phyloP scores from a whole-genome alignment of 495 filamentous ascomycete species.

The Aspergillus funiculosus region DNA sequence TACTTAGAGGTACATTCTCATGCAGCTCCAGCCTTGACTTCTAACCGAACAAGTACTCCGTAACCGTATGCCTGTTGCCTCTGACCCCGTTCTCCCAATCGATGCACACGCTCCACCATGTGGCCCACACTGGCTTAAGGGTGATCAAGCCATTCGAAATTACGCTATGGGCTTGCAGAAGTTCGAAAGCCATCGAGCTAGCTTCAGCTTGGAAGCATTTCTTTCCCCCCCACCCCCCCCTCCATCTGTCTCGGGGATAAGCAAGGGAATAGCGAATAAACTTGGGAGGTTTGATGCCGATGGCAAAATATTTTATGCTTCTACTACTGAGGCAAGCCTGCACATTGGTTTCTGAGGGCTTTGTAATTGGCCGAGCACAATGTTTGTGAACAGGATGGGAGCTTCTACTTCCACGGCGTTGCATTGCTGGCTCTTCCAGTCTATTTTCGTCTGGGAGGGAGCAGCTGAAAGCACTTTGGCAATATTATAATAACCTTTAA shows the following conservation, averaged over 20 bases:
- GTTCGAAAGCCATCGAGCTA: constrained; percentile 1
- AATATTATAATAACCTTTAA: constrained; percentile 14
- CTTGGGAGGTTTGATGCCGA: neutral
- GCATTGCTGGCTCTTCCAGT: constrained; percentile 10
- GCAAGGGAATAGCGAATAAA: constrained; percentile 11
- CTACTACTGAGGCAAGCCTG: neutral
- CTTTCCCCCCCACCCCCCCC: neutral
- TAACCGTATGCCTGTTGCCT: too few species aligned
- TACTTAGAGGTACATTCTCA: neutral
- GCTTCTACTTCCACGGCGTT: constrained; percentile 10
- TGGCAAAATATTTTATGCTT: neutral
- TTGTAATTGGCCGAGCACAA: constrained; percentile 5
- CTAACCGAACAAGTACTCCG: neutral
- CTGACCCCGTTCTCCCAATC: constrained; percentile 1
- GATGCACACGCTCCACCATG: constrained; percentile 6
- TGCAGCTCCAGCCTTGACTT: neutral
- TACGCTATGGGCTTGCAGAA: constrained; percentile 3
- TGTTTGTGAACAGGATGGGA: constrained; percentile 5
- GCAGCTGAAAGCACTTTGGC: constrained; percentile 8
- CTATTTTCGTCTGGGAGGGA: constrained; percentile 13
- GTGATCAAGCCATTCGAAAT: constrained; percentile 11
- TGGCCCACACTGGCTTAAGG: constrained; percentile 1
- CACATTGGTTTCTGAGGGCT: constrained; percentile 11
- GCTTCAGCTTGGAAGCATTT: neutral
- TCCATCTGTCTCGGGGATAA: constrained; percentile 8